Evolutionary conservation across 495 filamentous ascomycete species (phyloP).

Genomic region (Penicillium chermesinum): DNA sequence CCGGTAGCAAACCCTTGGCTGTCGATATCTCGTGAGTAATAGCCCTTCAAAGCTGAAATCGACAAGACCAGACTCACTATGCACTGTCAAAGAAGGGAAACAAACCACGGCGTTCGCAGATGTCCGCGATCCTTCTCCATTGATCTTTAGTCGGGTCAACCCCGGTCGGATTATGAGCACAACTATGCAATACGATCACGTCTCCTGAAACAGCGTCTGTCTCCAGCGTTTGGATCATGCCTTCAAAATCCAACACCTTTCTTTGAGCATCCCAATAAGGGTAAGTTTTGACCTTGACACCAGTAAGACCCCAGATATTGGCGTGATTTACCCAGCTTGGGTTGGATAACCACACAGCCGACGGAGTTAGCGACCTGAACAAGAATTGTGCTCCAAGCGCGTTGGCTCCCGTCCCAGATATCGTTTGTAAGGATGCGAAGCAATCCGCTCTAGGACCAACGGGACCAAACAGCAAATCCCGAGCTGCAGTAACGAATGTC

Average conservation of each 20-base stretch:
- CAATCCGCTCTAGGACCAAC: neutral
- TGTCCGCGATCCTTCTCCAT: neutral
- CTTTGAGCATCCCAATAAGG: slow-evolving; percentile 4
- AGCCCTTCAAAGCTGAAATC: neutral
- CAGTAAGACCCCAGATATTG: neutral
- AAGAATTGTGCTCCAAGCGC: slow-evolving; percentile 3
- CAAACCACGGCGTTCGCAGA: neutral
- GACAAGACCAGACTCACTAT: slow-evolving; percentile 1
- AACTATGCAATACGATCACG: slow-evolving; percentile 1
- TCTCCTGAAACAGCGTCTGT: neutral
- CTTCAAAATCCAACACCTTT: neutral
- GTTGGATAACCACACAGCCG: slow-evolving; percentile 6
- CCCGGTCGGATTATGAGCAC: slow-evolving; percentile 5
- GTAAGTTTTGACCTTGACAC: slow-evolving; percentile 1
- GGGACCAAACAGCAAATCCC: neutral
- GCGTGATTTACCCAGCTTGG: slow-evolving; percentile 8
- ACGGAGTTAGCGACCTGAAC: neutral
- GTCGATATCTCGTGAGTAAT: neutral
- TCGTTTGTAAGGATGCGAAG: slow-evolving; percentile 3
- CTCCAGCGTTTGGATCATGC: neutral
- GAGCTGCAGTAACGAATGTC: slow-evolving; percentile 1
- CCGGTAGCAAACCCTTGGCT: slow-evolving; percentile 5
- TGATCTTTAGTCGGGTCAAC: slow-evolving; percentile 5
- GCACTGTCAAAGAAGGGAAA: slow-evolving; percentile 5
- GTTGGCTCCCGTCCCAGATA: slow-evolving; percentile 5